Base-by-base conservation (phyloP, 306 rosid genomes). In the Senna tora region DNA sequence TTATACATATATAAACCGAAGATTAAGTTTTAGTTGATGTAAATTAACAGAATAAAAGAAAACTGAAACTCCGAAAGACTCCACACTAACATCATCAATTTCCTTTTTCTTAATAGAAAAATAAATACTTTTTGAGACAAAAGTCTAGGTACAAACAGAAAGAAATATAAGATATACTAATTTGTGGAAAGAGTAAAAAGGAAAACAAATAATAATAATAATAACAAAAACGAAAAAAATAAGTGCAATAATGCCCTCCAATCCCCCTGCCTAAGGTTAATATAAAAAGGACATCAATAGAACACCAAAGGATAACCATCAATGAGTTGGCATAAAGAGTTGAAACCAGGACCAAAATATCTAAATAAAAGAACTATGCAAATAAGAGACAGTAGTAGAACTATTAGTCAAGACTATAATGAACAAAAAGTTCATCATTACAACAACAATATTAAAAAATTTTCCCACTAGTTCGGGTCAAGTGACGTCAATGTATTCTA, bases 21-120 rank as follows among this genome's bases (percentile, higher is more conserved):
- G 6, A n/a, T 12, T 20, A 33, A 57, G 63, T 71, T 71, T 70
- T 9, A 47, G 22, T 74, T 47, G 46, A 64, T 46, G 53, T 38
- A 69, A 30, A 56, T 34, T 38, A 4, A 2, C 9, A 70, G 4
- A 49, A 28, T 43, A 14, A 46, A 74, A n/a, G n/a, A 61, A 30
- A 21, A 8, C 21, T 14, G 41, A 13, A n/a, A n/a, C n/a, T n/a
- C n/a, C n/a, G n/a, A n/a, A n/a, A n/a, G n/a, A n/a, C n/a, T n/a
- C n/a, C n/a, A n/a, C n/a, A n/a, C n/a, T n/a, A n/a, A n/a, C n/a
- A n/a, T 59, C 43, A 33, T 7, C 43, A 41, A 41, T 8, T 7
- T 6, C 7, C 5, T 36, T 36, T 36, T 36, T 36, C 5, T 36
- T 36, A 36, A 7, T 36, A 36, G 39, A 36, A 36, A 38, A 51